Evolutionary conservation across 352 stramenopile genomes (phyloP), one percentile per base, ranked within the genome.

Genomic region (Globisporangium viniferum): DNA sequence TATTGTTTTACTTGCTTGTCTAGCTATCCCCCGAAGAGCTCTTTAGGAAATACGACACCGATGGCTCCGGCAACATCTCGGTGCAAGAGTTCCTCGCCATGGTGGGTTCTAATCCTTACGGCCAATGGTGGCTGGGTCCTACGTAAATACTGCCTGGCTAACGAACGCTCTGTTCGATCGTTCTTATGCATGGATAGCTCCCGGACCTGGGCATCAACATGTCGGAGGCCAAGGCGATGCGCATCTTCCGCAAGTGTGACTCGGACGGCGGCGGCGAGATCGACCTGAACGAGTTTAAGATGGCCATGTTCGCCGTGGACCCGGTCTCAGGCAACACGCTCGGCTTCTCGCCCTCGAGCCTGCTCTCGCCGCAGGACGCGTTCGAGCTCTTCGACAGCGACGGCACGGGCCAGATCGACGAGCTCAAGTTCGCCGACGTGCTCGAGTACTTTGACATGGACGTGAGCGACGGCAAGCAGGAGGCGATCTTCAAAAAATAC

Each of bases 341-440:
- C 10, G 81, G 86, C 2, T 98, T 98, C 68, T 73, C 80, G 9
- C 93, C 94, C 6, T 97, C 84, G 9, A 84, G 78, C 0, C 72
- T 97, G 33, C 71, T 98, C 49, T 81, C 76, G 0, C 94, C 94
- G 5, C 76, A 90, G 24, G 94, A 98, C 62, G 91, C 84, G 5
- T 98, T 98, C 61, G 89, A 97, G 62, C 79, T 98, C 18, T 97
- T 98, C 62, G 91, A 98, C 68, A 73, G 92, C 31, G 90, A 98
- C 62, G 86, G 87, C 24, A 95, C 84, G 0, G 94, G 94, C 18
- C 68, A 93, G 59, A 93, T 98, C 49, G 91, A 98, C 63, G 93
- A 98, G 63, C 89, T 98, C 49, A 92, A 98, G 71, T 98, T 98
- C 69, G 91, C 90, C 61, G 86, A 94, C 64, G 87, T 98, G 18